These are phyloP conservation scores for Xerocomellus chrysenteron DNA, from an alignment of 768 basidiomycete species.

Conservation along the genomic window DNA sequence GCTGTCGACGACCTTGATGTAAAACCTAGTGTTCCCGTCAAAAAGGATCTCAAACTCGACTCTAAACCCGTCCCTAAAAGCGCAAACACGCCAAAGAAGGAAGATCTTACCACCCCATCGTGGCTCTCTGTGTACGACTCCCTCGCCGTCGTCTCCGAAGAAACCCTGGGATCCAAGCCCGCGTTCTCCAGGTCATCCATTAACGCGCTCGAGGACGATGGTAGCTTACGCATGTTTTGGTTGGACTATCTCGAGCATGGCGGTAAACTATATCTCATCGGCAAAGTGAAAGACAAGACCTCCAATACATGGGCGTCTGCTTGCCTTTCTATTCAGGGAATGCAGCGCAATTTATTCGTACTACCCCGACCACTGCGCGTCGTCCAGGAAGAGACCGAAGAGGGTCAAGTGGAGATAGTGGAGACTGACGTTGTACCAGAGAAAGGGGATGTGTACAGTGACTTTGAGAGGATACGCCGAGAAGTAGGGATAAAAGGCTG, in stretches of 20 bases:
- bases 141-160: slow-evolving; percentile 58
- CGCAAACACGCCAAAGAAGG: slow-evolving; percentile 39
- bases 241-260: slow-evolving; percentile 88
- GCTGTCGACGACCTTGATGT: slow-evolving; percentile 57
- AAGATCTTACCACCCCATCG: slow-evolving; percentile 47
- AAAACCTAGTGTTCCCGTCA: slow-evolving; percentile 36
- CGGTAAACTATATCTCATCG: slow-evolving; percentile 84
- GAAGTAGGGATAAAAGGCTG: slow-evolving; percentile 72
- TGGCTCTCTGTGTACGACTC: slow-evolving; percentile 81
- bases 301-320: slow-evolving; percentile 72
- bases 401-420: slow-evolving; percentile 36
- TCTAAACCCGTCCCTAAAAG: slow-evolving; percentile 11
- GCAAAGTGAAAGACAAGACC: slow-evolving; percentile 83
- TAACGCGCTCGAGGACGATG: slow-evolving; percentile 77
- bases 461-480: slow-evolving; percentile 78
- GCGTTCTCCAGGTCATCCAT: slow-evolving; percentile 41
- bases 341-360: slow-evolving; percentile 89
- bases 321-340: slow-evolving; percentile 79
- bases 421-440: slow-evolving; percentile 78
- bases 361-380: slow-evolving; percentile 72
- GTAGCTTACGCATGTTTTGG: slow-evolving; percentile 92
- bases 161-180: slow-evolving; percentile 49
- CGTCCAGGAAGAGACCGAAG: slow-evolving; percentile 33
- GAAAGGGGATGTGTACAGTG: slow-evolving; percentile 69
- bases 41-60: slow-evolving; percentile 20